These are phyloP conservation scores for Diaporthe sp. DNA, from an alignment of 2,329 filamentous ascomycete species.

Conservation along the genomic window DNA sequence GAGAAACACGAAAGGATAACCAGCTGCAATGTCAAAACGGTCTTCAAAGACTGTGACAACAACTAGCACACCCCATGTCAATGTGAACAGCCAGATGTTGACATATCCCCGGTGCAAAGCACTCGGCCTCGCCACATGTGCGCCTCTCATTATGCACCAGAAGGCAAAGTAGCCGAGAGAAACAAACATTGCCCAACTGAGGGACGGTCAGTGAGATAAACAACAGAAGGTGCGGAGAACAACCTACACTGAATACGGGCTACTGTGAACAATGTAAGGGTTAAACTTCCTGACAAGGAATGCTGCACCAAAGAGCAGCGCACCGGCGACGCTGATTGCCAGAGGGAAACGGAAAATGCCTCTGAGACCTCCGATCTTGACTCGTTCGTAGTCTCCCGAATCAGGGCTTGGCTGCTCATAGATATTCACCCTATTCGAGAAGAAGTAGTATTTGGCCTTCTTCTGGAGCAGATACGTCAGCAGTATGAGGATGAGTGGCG, in stretches of 20 bases:
- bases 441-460: conserved; percentile 89
- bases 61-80: conserved; percentile 81
- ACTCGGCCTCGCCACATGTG: conserved; percentile 84
- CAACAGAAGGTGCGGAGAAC: background rate
- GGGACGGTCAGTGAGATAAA: conserved; percentile 38
- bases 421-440: conserved; percentile 72
- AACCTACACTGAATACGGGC: conserved; percentile 79
- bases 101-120: conserved; percentile 87
- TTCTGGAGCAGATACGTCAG: conserved; percentile 78
- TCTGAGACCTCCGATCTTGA: conserved; percentile 80
- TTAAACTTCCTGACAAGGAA: conserved; percentile 87
- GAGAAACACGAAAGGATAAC: conserved; percentile 87
- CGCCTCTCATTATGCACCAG: conserved; percentile 86
- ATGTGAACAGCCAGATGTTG: conserved; percentile 85
- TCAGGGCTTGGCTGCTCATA: conserved; percentile 65
- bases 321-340: conserved; percentile 76
- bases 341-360: conserved; percentile 90
- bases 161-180: conserved; percentile 84
- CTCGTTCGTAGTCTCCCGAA: conserved; percentile 62
- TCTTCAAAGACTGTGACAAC: conserved; percentile 82
- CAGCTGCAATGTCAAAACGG: conserved; percentile 77
- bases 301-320: conserved; percentile 78
- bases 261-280: conserved; percentile 91
- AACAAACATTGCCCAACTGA: conserved; percentile 84
- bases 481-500: conserved; percentile 79